Evolutionary conservation across 768 basidiomycete genomes (phyloP).

Genomic region (Macrocybe gigantea): DNA sequence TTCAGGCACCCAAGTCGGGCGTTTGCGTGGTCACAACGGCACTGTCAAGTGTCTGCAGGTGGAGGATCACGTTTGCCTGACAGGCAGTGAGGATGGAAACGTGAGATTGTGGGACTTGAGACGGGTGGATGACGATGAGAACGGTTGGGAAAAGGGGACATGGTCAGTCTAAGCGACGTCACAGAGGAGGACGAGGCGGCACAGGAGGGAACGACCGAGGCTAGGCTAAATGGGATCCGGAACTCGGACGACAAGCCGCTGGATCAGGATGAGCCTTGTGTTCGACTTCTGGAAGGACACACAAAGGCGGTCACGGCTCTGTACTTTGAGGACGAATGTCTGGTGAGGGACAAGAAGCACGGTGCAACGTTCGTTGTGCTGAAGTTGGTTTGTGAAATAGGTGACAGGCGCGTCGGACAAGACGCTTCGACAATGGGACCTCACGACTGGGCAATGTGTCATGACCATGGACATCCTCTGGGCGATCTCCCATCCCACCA

Average conservation of each 20-base stretch:
- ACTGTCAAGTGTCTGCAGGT: slow-evolving; percentile 89
- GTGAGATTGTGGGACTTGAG: slow-evolving; percentile 90
- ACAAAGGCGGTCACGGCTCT: slow-evolving; percentile 88
- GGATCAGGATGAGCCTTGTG: slow-evolving; percentile 54
- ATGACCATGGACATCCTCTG: slow-evolving; percentile 99
- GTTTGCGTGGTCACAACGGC: slow-evolving; percentile 75
- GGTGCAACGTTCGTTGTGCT: background rate
- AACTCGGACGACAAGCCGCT: slow-evolving; percentile 28
- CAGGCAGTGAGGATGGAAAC: slow-evolving; percentile 83
- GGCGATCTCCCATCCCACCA: slow-evolving; percentile 91
- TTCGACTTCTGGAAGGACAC: slow-evolving; percentile 82
- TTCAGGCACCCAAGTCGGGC: slow-evolving; percentile 80
- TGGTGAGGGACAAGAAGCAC: slow-evolving; percentile 39
- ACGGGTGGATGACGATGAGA: slow-evolving; percentile 74
- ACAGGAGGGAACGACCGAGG: slow-evolving; percentile 31
- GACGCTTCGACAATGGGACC: slow-evolving; percentile 97
- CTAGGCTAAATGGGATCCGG: slow-evolving; percentile 32
- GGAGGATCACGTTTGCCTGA: slow-evolving; percentile 85
- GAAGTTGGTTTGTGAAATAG: slow-evolving; percentile 33
- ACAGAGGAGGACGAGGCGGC: slow-evolving; percentile 56
- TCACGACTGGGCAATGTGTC: slow-evolving; percentile 94
- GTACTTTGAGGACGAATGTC: slow-evolving; percentile 91
- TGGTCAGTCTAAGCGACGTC: slow-evolving; percentile 57
- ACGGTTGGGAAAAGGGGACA: slow-evolving; percentile 47
- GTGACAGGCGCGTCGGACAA: slow-evolving; percentile 98